Conservation (phyloP, 2,329 filamentous ascomycete species). For the Spiromastix sp. region DNA sequence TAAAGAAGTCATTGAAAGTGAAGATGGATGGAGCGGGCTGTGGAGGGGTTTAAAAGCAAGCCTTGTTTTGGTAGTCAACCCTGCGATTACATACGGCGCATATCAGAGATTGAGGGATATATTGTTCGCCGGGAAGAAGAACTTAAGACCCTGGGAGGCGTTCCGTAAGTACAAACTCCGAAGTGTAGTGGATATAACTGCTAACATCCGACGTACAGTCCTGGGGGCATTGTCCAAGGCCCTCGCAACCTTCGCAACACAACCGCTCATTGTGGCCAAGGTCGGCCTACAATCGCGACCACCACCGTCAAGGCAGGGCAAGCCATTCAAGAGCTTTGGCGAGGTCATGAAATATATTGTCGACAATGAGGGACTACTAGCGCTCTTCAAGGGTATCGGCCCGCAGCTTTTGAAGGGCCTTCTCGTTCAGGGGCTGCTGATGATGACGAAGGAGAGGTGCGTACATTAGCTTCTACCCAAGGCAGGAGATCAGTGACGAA, state of each 20-base stretch:
- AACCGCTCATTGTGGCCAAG: constrained; percentile 95
- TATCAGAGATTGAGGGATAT: constrained; percentile 78
- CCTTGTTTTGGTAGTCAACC: constrained; percentile 89
- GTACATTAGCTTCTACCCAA: not conserved
- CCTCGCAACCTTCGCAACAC: constrained; percentile 80
- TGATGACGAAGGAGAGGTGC: constrained; percentile 98
- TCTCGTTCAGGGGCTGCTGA: constrained; percentile 86
- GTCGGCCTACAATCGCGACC: constrained; percentile 92
- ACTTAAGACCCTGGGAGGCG: constrained; percentile 72
- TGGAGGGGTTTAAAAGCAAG: constrained; percentile 96
- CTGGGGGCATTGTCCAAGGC: constrained; percentile 89
- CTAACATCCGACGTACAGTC: constrained; percentile 42
- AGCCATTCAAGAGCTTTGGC: constrained; percentile 83
- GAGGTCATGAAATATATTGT: constrained; percentile 95
- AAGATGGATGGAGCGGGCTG: constrained; percentile 78
- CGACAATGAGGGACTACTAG: constrained; percentile 68
- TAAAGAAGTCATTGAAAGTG: constrained; percentile 76
- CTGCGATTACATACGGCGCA: constrained; percentile 92
- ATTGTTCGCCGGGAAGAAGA: constrained; percentile 67
- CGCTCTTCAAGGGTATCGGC: constrained; percentile 94
- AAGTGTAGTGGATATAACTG: not conserved
- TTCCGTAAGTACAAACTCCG: constrained; percentile 57
- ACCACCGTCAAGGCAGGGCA: constrained; percentile 70
- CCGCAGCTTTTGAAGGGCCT: constrained; percentile 90
- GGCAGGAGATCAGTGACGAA: too few relatives aligned